A percentile compares a stretch with the other conserved stretches of the same genome.
phyloP scores from a whole-genome alignment of 305 asterid genomes.

The Solanum chacoense region DNA sequence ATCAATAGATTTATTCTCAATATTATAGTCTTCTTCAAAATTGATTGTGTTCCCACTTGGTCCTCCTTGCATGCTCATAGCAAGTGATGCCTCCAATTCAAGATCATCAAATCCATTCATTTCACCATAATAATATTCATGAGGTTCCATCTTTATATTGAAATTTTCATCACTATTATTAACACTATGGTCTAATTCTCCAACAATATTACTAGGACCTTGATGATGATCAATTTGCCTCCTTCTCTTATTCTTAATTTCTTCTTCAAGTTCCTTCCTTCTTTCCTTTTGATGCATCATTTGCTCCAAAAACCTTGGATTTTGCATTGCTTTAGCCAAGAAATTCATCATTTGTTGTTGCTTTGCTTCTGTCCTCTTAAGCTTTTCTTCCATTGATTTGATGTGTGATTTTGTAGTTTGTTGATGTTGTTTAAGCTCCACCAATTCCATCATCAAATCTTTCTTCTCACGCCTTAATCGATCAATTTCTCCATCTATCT shows the following conservation, averaged over 20 bases:
- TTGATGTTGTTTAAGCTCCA: constrained; percentile 57
- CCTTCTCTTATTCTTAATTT: constrained; percentile 26
- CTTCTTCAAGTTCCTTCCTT: constrained; percentile 41
- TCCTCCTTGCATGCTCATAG: constrained; percentile 20
- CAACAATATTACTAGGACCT: neutral
- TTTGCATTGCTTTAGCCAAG: constrained; percentile 42
- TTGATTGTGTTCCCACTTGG: neutral
- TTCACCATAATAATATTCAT: constrained; percentile 15
- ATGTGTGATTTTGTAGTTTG: constrained; percentile 33
- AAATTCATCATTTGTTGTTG: constrained; percentile 51
- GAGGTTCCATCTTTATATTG: constrained; percentile 25
- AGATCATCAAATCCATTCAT: constrained; percentile 14
- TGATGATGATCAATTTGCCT: constrained; percentile 36
- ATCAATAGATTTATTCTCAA: constrained; percentile 10
- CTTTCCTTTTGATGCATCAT: constrained; percentile 30
- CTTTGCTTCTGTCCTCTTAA: constrained; percentile 33
- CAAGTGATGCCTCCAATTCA: constrained; percentile 22
- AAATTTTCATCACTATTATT: neutral
- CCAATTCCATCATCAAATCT: constrained; percentile 36
- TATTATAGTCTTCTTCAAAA: constrained; percentile 11
- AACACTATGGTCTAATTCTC: constrained; percentile 4
- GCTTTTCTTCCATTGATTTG: constrained; percentile 36
- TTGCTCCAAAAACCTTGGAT: constrained; percentile 33
- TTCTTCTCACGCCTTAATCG: constrained; percentile 49
- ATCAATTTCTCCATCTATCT: constrained; percentile 42